Base-by-base conservation (phyloP, 2,329 filamentous ascomycete species). In the Boeremia exigua region DNA sequence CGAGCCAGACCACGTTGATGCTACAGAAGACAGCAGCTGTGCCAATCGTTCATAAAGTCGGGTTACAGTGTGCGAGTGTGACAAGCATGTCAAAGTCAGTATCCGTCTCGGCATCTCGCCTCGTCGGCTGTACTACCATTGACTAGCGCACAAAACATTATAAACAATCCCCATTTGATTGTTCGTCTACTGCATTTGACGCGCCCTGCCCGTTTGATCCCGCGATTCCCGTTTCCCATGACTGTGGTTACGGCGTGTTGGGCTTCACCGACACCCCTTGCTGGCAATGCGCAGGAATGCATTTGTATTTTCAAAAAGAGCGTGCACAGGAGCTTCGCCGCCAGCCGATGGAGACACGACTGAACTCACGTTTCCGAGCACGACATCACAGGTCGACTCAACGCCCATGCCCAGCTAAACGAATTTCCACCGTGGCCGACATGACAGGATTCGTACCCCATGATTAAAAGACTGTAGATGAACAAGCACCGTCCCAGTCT, bases 1-100 rank as follows among this genome's bases (percentile, higher is more conserved):
- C 61, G 48, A 56, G 60, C 68, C 63, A 70, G 61, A 51, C 66
- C 65, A 72, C 57, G 52, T 62, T 53, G 53, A 65, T 68, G 62
- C 28, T 47, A 66, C 62, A 54, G 38, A 28, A 54, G 50, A 15
- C 42, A 54, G 39, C 54, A 29, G 34, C 17, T 19, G 29, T 28
- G 19, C 17, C 32, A 27, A 23, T 30, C 25, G 10, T 12, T 17
- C 27, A 28, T 29, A 44, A 44, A 48, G 36, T 56, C 54, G 48
- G 39, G 45, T 40, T 36, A 52, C 48, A 61, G 43, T 56, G 67
- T 70, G 59, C 60, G 51, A 67, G 65, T 67, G 61, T 63, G 50
- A 67, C 67, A 38, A 28, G 61, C 62, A 62, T 70, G 67, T 69
- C 67, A 70, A 71, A 64, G 60, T 60, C 66, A 63, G 49, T 60